Conservation (phyloP, 2,329 filamentous ascomycete genomes). For the Clonostachys rosea region DNA sequence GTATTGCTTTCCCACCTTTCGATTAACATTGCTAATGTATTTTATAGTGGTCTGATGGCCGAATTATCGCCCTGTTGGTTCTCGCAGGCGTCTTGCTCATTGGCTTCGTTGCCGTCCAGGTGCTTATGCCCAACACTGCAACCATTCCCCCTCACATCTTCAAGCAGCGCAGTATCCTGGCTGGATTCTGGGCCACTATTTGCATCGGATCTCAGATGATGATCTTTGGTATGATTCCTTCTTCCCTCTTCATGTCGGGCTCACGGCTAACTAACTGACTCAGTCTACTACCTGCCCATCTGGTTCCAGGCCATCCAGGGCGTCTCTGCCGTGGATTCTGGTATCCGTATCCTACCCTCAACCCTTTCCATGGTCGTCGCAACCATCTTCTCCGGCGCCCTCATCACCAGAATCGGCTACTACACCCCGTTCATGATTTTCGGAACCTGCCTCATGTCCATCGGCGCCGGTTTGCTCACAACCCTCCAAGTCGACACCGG, state of each 20-base stretch:
- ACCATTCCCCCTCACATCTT: conserved; percentile 29
- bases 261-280: conserved; percentile 26
- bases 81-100: conserved; percentile 25
- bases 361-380: conserved; percentile 50
- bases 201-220: neutral
- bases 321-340: conserved; percentile 46
- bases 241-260: conserved; percentile 27
- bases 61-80: conserved; percentile 23
- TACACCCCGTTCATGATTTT: conserved; percentile 46
- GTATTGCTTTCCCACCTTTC: too few relatives aligned
- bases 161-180: conserved; percentile 24
- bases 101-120: conserved; percentile 28
- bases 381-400: conserved; percentile 39
- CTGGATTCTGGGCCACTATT: conserved; percentile 15
- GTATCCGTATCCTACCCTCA: conserved; percentile 52
- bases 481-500: neutral
- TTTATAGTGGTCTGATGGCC: conserved; percentile 19
- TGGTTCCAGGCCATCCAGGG: conserved; percentile 35
- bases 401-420: conserved; percentile 52
- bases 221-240: neutral
- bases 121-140: conserved; percentile 20
- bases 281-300: neutral
- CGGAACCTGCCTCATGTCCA: conserved; percentile 10
- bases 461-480: conserved; percentile 28
- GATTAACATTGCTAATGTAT: conserved; percentile 1